phyloP scores from a whole-genome alignment of 2,329 filamentous ascomycete genomes.

The Aspergillus chevalieri region DNA sequence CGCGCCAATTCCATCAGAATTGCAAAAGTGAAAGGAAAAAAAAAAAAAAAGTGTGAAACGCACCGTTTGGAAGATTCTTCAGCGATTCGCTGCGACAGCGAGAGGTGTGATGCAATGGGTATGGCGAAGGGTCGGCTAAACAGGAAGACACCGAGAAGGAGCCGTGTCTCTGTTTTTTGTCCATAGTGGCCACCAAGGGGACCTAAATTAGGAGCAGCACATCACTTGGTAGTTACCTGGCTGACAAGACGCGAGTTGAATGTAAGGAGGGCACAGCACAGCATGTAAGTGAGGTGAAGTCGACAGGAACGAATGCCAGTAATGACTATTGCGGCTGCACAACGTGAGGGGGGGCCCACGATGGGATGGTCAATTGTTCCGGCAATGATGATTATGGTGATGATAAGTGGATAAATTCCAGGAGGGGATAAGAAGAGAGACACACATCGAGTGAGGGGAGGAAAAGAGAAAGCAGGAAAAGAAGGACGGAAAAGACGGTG shows the following conservation, averaged over 20 bases:
- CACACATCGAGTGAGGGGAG: background rate
- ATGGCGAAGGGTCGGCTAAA: constrained; percentile 17
- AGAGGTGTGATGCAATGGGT: constrained; percentile 17
- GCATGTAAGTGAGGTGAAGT: background rate
- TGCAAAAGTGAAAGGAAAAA: too few relatives aligned
- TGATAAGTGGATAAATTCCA: background rate
- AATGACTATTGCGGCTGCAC: background rate
- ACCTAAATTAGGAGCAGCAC: background rate
- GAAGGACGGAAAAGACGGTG: background rate
- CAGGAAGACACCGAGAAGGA: constrained; percentile 17
- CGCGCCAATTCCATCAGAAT: constrained; percentile 11
- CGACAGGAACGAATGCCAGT: background rate
- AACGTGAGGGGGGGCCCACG: too few relatives aligned
- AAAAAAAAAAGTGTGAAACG: background rate
- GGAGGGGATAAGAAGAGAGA: background rate
- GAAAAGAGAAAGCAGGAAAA: background rate
- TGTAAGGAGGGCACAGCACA: background rate
- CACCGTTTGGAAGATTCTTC: constrained; percentile 11
- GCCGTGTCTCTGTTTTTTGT: constrained; percentile 15
- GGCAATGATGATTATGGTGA: background rate
- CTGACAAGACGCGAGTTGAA: constrained; percentile 13
- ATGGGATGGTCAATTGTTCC: background rate
- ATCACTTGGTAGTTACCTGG: background rate
- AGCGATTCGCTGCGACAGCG: constrained; percentile 12
- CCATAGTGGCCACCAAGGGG: background rate